phyloP scores from a whole-genome alignment of 345 rosid genomes.

The Ailanthus altissimus region DNA sequence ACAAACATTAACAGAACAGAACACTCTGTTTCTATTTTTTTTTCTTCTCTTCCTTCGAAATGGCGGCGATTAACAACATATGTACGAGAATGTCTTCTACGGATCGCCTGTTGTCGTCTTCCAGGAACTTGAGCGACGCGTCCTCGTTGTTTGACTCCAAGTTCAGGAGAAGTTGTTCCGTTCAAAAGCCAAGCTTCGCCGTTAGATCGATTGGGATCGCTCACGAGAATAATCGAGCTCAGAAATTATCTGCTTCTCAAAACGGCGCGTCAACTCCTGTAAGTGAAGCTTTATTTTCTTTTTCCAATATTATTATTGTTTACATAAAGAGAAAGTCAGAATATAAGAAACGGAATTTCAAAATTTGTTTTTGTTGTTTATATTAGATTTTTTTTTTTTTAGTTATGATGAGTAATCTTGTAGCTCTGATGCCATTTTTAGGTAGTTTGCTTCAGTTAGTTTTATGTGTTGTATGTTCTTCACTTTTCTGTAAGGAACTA shows the following conservation, averaged over 20 bases:
- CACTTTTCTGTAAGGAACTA: too few relatives aligned
- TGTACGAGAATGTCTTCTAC: slow-evolving; percentile 27
- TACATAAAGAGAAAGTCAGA: background rate
- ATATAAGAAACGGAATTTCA: too few relatives aligned
- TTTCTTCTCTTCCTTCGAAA: slow-evolving; percentile 19
- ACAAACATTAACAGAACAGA: too few relatives aligned
- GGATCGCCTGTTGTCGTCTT: slow-evolving; percentile 43
- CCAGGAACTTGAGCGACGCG: slow-evolving; percentile 29
- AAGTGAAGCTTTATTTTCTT: slow-evolving; percentile 21
- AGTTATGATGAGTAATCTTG: too few relatives aligned
- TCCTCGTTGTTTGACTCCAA: slow-evolving; percentile 22
- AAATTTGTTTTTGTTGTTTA: too few relatives aligned
- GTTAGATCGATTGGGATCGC: slow-evolving; percentile 46
- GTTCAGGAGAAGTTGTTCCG: slow-evolving; percentile 16
- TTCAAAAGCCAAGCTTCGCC: slow-evolving; percentile 29
- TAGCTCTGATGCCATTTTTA: too few relatives aligned
- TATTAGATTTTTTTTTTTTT: too few relatives aligned
- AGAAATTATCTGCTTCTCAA: slow-evolving; percentile 22
- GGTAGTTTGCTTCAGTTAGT: too few relatives aligned
- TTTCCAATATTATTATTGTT: too few relatives aligned
- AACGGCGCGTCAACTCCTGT: slow-evolving; percentile 54
- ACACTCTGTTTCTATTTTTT: slow-evolving; percentile 1
- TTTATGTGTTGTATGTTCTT: too few relatives aligned
- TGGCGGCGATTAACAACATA: slow-evolving; percentile 39
- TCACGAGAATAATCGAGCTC: slow-evolving; percentile 21